Percentiles rank a stretch among this genome's conserved stretches.
Conservation (phyloP, 2,329 filamentous ascomycete species). For the Cephalotrichum gorgonifer region DNA sequence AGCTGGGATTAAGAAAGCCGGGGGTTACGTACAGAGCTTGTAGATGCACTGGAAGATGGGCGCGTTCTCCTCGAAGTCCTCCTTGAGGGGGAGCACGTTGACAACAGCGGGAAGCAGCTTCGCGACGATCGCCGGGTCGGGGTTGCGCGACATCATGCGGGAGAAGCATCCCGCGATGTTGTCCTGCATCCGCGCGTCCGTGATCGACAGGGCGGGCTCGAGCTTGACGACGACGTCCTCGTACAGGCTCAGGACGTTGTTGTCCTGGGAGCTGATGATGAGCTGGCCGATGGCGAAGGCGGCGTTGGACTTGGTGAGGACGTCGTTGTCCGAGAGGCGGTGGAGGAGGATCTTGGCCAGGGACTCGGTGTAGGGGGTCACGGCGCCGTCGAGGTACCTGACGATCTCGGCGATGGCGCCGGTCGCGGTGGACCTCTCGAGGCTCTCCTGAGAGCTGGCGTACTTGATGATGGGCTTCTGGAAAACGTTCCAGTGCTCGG, state of each 20-base stretch:
- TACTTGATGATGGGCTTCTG: slow-evolving; percentile 87
- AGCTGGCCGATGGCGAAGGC: slow-evolving; percentile 85
- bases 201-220: slow-evolving; percentile 69
- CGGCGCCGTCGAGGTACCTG: slow-evolving; percentile 69
- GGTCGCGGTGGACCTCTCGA: slow-evolving; percentile 82
- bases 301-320: slow-evolving; percentile 89
- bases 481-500: slow-evolving; percentile 89
- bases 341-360: slow-evolving; percentile 76
- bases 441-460: slow-evolving; percentile 71
- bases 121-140: slow-evolving; percentile 67
- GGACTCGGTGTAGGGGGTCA: slow-evolving; percentile 68
- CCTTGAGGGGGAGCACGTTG: slow-evolving; percentile 71
- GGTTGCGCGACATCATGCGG: slow-evolving; percentile 84
- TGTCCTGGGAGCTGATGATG: slow-evolving; percentile 68
- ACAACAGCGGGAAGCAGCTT: slow-evolving; percentile 77
- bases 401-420: slow-evolving; percentile 89
- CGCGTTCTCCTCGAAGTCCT: slow-evolving; percentile 94
- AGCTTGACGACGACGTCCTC: slow-evolving; percentile 72
- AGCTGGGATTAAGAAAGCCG: not conserved
- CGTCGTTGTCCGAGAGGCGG: slow-evolving; percentile 79
- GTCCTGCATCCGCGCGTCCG: slow-evolving; percentile 75
- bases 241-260: slow-evolving; percentile 66
- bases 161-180: slow-evolving; percentile 87
- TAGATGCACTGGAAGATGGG: slow-evolving; percentile 87
- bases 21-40: slow-evolving; percentile 58